Base-by-base conservation (phyloP, 169 alveolate species). In the Plasmodium gallinaceum region DNA sequence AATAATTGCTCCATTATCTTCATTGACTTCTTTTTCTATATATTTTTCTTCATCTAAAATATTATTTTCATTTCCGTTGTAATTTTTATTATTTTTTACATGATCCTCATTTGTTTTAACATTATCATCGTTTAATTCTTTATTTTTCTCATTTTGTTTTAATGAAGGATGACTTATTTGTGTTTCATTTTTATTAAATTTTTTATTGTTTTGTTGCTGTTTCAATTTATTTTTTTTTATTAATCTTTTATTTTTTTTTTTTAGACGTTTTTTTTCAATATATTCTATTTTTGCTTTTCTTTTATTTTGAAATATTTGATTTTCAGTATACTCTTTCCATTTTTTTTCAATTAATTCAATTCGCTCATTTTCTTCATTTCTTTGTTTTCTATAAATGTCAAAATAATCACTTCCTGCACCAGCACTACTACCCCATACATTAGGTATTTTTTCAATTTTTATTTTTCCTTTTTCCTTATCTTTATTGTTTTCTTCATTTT, bases 351-450 rank as follows among this genome's bases (percentile, higher is more conserved):
- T 76, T 22, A 88, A 51, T 51, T 94, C 91, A 5, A 90, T 54
- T 54, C 95, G 18, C 54, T 92, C 93, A 51, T 70, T 66, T 72
- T 94, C 95, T 16, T 76, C 32, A 78, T 62, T 85, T 24, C 95
- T 87, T 6, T 75, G 91, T 43, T 76, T 94, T 60, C 95, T 32
- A 54, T 93, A 93, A n/a, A 78, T 87, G 58, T 90, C 94, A 52
- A 93, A 74, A 70, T 92, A 93, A 52, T 93, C 96, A 72, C 96
- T 93, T 60, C 96, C 96, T 61, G 96, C 96, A 0, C 96, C 96
- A 7, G 96, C 93, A 70, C 94, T 90, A 45, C 95, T 92, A 57
- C 96, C 96, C 95, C 96, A 93, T 46, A 93, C 94, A 70, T 93
- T 93, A 37, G 87, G 94, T 4, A 93, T 46, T 48, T 93, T 85